phyloP scores from a whole-genome alignment of 768 basidiomycete genomes.

The Hysterangium stoloniferum region DNA sequence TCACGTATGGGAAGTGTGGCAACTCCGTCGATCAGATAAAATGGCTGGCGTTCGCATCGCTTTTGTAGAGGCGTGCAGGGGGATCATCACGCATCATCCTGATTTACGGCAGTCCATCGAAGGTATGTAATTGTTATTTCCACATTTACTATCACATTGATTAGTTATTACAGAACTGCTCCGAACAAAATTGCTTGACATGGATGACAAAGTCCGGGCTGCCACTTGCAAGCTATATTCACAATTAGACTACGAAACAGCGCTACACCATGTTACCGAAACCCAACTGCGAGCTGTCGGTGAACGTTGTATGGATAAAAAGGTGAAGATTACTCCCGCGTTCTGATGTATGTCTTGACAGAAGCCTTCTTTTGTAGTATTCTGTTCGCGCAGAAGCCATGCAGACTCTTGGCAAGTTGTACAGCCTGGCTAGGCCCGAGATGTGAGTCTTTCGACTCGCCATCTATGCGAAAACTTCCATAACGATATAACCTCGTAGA shows the following conservation, averaged over 20 bases:
- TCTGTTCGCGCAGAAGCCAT: slow-evolving; percentile 70
- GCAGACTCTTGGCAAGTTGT: slow-evolving; percentile 68
- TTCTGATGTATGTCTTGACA: background rate
- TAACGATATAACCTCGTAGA: slow-evolving; percentile 34
- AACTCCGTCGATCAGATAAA: slow-evolving; percentile 73
- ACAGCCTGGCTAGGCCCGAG: slow-evolving; percentile 75
- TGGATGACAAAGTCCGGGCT: slow-evolving; percentile 86
- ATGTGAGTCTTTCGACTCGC: slow-evolving; percentile 77
- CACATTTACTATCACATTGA: background rate
- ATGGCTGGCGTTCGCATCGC: slow-evolving; percentile 59
- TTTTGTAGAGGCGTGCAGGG: slow-evolving; percentile 64
- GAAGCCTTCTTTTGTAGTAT: slow-evolving; percentile 29
- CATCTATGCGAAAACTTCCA: background rate
- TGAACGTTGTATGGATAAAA: slow-evolving; percentile 77
- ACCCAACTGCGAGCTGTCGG: slow-evolving; percentile 55
- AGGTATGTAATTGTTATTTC: slow-evolving; percentile 36
- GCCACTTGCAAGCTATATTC: slow-evolving; percentile 78
- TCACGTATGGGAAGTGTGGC: slow-evolving; percentile 79
- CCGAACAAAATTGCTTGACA: slow-evolving; percentile 63
- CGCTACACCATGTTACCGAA: slow-evolving; percentile 69
- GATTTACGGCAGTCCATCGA: slow-evolving; percentile 67
- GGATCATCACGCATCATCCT: slow-evolving; percentile 53
- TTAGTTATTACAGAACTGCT: slow-evolving; percentile 41
- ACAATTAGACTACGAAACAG: slow-evolving; percentile 85
- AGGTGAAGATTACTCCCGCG: slow-evolving; percentile 37